These are phyloP conservation scores for Dicorynia guianensis DNA, from an alignment of 306 rosid genomes.

Conservation along the genomic window DNA sequence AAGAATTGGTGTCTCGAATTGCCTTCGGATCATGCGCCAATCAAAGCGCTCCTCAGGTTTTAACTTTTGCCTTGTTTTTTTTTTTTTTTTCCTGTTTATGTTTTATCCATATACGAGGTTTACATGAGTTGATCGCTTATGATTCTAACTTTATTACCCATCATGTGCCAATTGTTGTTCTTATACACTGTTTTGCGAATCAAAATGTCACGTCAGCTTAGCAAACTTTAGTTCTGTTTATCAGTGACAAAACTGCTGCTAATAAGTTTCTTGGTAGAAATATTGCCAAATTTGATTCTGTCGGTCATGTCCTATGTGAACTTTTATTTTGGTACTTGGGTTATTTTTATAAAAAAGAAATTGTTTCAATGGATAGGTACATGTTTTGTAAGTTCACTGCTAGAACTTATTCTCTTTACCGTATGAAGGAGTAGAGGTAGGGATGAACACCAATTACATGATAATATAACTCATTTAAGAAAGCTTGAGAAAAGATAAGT, in stretches of 20 bases:
- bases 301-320: neutral
- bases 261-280: neutral
- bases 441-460: slow-evolving; percentile 10
- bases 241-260: neutral
- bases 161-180: slow-evolving; percentile 38
- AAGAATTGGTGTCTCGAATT: slow-evolving; percentile 60
- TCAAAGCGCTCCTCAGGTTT: slow-evolving; percentile 76
- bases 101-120: slow-evolving; percentile 15
- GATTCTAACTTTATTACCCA: slow-evolving; percentile 38
- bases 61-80: neutral
- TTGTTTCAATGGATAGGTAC: neutral
- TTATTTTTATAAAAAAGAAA: slow-evolving; percentile 8
- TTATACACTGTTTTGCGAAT: slow-evolving; percentile 13
- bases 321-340: neutral
- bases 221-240: slow-evolving; percentile 35
- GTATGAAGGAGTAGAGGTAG: neutral
- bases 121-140: slow-evolving; percentile 19
- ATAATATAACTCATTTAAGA: slow-evolving; percentile 14
- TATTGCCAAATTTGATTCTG: neutral
- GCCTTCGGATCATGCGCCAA: slow-evolving; percentile 90
- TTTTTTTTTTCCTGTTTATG: slow-evolving; percentile 7
- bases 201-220: slow-evolving; percentile 36
- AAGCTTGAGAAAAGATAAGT: neutral
- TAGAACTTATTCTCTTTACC: slow-evolving; percentile 27
- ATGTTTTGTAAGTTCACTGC: slow-evolving; percentile 10